Evolutionary conservation across 2,329 filamentous ascomycete genomes (phyloP), one percentile per base, ranked within the genome.

Genomic region (Hypoxylon sp.): DNA sequence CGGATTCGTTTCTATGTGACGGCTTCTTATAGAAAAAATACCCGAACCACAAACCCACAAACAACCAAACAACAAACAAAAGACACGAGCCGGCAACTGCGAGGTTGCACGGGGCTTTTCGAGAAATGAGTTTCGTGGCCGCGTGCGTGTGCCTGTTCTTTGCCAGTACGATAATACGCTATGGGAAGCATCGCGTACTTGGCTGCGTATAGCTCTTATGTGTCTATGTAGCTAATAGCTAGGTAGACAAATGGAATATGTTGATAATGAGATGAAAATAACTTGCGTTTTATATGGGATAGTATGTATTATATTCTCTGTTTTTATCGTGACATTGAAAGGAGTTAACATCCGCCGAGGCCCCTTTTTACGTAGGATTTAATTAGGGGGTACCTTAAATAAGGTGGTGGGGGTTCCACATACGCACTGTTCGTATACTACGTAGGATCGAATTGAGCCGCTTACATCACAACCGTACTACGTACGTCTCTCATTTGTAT

Each of bases 21-120:
- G 51, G 14, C 46, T 38, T 50, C 50, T 53, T 67, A 60, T 69
- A 69, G 67, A 69, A 57, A 67, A 64, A 69, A 69, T 69, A 69
- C 67, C 64, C 67, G 43, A 56, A 55, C 60, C 58, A 48, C 38
- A 60, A 45, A 50, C 46, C 45, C 30, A 11, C 7, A 36, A 48
- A 38, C 43, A 30, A 61, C 9, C 7, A 36, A 38, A 51, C 49
- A 30, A 19, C 4, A 28, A 48, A 46, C 49, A 32, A 61, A 63
- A 53, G 55, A 58, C 7, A 41, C 32, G 10, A 53, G 59, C 49
- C 43, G 11, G 14, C 46, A 52, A 65, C 65, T 61, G 48, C 58
- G 45, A 65, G 48, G 57, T 65, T 64, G 45, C n/a, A 17, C 45
- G 34, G 50, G 38, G 51, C 13, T 19, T 45, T 45, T 46, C 21